Percentiles rank a stretch among this genome's conserved stretches.
Evolutionary conservation across 2,329 filamentous ascomycete species (phyloP).

Genomic region (Venturia nashicola): DNA sequence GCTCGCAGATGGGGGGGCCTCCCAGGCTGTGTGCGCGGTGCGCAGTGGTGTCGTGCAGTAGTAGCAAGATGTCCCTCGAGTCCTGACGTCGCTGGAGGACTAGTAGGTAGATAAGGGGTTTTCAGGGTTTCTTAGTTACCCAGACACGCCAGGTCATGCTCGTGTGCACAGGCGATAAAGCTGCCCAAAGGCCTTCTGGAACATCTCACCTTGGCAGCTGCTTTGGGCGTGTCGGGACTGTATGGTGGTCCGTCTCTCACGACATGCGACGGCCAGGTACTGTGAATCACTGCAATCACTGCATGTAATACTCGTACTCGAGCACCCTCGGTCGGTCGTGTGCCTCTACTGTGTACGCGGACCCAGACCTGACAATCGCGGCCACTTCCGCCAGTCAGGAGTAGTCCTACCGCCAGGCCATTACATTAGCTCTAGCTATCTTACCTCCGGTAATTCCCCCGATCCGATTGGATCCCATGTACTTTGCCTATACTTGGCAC

Average conservation of each 20-base stretch:
- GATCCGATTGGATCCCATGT: background rate
- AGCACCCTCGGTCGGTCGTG: no score
- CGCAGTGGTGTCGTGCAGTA: background rate
- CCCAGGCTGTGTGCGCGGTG: no score
- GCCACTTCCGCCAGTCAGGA: no score
- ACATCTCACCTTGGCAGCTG: background rate
- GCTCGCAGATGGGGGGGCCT: background rate
- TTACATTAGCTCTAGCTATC: background rate
- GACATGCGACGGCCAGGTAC: no score
- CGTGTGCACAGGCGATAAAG: conserved; percentile 2
- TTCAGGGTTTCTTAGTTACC: background rate
- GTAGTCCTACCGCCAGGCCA: no score
- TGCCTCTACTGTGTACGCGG: no score
- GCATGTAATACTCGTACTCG: no score
- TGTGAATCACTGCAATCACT: no score
- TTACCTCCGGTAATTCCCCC: background rate
- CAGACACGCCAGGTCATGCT: background rate
- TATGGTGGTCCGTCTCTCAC: background rate
- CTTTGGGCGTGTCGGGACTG: background rate
- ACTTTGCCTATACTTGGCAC: background rate
- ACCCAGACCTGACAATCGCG: no score
- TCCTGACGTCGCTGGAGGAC: background rate
- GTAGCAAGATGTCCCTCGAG: background rate
- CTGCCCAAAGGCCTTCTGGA: background rate
- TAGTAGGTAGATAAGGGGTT: background rate